Conservation (phyloP, 139 green algal species). For the Monoraphidium neglectum region DNA sequence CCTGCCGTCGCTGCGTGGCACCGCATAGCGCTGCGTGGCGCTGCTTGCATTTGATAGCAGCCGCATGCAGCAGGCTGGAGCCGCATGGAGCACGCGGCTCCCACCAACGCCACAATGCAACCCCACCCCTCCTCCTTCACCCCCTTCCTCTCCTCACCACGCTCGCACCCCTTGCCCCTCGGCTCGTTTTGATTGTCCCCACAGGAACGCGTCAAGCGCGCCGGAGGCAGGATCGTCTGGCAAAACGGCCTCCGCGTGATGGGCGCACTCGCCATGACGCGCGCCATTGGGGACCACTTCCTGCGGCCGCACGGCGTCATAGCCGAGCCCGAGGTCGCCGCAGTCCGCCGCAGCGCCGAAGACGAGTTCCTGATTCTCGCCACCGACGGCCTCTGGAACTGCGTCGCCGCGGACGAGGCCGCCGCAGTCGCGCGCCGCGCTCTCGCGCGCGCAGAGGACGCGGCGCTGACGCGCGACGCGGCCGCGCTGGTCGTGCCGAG, state of each 20-base stretch:
- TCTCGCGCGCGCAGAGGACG: conserved; percentile 12
- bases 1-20: no score
- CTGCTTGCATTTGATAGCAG: no score
- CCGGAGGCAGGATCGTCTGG: conserved; percentile 64
- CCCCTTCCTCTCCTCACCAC: no score
- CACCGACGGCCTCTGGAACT: conserved; percentile 26
- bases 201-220: conserved; percentile 46
- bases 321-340: conserved; percentile 54
- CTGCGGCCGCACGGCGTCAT: conserved; percentile 59
- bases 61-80: no score
- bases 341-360: background rate
- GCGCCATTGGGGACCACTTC: conserved; percentile 71
- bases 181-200: no score
- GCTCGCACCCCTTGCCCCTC: no score
- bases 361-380: conserved; percentile 68
- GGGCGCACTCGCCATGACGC: conserved; percentile 73
- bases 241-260: conserved; percentile 65
- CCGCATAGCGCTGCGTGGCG: no score
- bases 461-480: no score
- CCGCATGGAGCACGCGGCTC: no score
- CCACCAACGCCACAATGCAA: no score
- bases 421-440: conserved; percentile 38
- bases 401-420: conserved; percentile 35
- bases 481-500: no score
- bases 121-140: no score